Evolutionary conservation across 202 grass and related monocot species (phyloP).

Genomic region (Zoysia matrella): DNA sequence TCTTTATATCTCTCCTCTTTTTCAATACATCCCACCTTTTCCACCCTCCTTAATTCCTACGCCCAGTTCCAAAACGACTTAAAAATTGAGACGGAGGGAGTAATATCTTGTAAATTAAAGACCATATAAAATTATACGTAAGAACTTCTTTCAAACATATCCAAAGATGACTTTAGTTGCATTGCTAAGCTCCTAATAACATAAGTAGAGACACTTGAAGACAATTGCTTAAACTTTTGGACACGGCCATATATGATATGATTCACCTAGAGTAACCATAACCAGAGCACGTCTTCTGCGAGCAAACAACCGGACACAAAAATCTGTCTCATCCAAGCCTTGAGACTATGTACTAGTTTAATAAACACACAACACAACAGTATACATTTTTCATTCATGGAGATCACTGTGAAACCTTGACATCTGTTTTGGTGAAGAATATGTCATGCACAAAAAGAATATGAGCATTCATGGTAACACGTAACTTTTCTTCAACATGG

Average conservation of each 20-base stretch:
- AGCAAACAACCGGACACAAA: background rate
- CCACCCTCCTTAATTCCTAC: no score
- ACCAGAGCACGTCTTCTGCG: background rate
- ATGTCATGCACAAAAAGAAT: constrained; percentile 19
- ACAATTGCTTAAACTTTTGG: background rate
- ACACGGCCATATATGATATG: background rate
- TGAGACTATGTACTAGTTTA: background rate
- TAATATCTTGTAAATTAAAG: constrained; percentile 18
- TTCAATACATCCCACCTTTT: no score
- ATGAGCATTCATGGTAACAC: background rate
- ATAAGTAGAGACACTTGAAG: background rate
- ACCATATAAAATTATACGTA: background rate
- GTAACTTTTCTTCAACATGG: background rate
- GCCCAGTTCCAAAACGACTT: no score
- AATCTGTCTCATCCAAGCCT: constrained; percentile 5
- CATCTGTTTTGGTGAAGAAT: background rate
- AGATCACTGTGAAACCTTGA: background rate
- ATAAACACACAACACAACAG: background rate
- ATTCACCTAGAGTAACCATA: background rate
- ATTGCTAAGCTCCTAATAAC: constrained; percentile 1
- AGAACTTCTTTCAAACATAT: background rate
- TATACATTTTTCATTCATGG: background rate
- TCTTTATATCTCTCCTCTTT: no score
- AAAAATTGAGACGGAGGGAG: no score
- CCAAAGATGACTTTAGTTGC: background rate